phyloP scores from a whole-genome alignment of 345 rosid genomes.

The Eucalyptus shirleyi region DNA sequence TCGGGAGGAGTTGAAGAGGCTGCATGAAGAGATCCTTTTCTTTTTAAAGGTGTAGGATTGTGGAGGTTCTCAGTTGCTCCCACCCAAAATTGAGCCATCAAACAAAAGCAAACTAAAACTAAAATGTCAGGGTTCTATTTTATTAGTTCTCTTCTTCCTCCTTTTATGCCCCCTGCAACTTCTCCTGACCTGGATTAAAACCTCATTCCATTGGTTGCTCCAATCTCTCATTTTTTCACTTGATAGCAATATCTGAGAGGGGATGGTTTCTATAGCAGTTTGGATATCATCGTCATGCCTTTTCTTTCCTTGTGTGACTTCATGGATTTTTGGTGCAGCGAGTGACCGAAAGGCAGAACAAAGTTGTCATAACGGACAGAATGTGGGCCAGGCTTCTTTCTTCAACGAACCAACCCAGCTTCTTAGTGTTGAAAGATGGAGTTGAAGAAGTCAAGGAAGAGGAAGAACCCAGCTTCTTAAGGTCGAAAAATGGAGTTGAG shows the following conservation, averaged over 20 bases:
- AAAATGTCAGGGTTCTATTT: not conserved
- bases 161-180: not conserved
- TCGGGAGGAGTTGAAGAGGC: not conserved
- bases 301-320: not conserved
- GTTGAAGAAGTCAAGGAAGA: not conserved
- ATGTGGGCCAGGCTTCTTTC: constrained; percentile 85
- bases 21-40: not conserved
- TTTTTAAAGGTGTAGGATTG: not conserved
- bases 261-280: not conserved
- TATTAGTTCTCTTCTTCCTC: not conserved
- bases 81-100: not conserved
- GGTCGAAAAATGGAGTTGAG: not conserved
- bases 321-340: constrained; percentile 21
- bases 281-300: not conserved
- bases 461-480: constrained; percentile 33
- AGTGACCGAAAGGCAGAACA: constrained; percentile 45
- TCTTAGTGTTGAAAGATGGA: constrained; percentile 16
- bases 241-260: not conserved
- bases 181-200: not conserved
- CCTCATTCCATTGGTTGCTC: not conserved
- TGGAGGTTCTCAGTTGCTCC: not conserved
- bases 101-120: not conserved
- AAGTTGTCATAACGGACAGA: constrained; percentile 75
- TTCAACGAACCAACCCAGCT: constrained; percentile 77
- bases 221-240: not conserved